Evolutionary conservation across 306 rosid genomes (phyloP).

Genomic region (Inga laurina): DNA sequence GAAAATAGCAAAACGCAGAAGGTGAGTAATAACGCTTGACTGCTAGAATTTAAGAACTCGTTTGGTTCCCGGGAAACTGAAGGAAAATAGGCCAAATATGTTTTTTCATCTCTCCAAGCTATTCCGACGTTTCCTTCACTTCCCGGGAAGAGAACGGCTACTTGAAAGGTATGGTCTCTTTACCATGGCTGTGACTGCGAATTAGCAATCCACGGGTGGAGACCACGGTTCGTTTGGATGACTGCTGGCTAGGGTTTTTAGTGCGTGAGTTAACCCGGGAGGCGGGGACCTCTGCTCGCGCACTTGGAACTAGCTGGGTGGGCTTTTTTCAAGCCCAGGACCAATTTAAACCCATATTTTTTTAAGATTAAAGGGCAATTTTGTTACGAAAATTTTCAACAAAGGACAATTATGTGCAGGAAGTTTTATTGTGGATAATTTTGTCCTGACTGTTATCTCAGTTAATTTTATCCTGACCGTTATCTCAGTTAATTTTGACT

Average conservation of each 20-base stretch:
- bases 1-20: neutral
- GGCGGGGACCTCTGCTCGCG: neutral
- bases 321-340: neutral
- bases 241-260: neutral
- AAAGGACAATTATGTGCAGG: too few species aligned
- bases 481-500: too few species aligned
- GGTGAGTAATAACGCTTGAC: neutral
- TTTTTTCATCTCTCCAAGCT: neutral
- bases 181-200: slow-evolving; percentile 2
- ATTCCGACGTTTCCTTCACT: neutral
- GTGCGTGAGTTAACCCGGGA: neutral
- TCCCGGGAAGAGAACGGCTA: neutral
- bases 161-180: neutral
- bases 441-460: too few species aligned
- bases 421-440: too few species aligned
- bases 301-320: neutral
- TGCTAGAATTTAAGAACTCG: neutral
- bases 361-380: too few species aligned
- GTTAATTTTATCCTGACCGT: too few species aligned
- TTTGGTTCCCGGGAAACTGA: slow-evolving; percentile 18
- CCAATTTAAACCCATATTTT: too few species aligned
- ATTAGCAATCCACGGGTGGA: neutral
- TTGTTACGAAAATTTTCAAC: too few species aligned
- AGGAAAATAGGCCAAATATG: neutral
- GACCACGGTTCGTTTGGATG: neutral